Evolutionary conservation across 148 eudicot genomes (phyloP).

Genomic region (Amaranthus hypochondriacus): DNA sequence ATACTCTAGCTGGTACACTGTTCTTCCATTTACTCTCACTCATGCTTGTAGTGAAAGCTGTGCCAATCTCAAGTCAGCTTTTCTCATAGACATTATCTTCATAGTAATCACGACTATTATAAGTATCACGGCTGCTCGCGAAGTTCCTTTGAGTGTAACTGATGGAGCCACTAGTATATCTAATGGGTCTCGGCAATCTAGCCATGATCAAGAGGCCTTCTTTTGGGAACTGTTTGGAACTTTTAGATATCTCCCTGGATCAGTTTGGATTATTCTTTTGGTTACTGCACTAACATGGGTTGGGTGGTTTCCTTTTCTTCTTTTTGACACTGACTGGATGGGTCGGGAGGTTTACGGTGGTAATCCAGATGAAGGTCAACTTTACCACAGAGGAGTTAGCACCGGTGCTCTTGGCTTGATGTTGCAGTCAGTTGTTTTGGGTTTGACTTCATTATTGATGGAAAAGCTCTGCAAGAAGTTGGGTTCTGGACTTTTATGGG

Average conservation of each 20-base stretch:
- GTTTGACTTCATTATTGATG: slow-evolving; percentile 82
- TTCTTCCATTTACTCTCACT: slow-evolving; percentile 79
- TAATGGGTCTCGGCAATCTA: slow-evolving; percentile 33
- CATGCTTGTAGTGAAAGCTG: slow-evolving; percentile 64
- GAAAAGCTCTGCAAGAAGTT: slow-evolving; percentile 80
- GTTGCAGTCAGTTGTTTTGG: slow-evolving; percentile 85
- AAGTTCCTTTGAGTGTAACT: slow-evolving; percentile 45
- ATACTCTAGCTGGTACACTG: slow-evolving; percentile 65
- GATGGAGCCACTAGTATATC: slow-evolving; percentile 22
- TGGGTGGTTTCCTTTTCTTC: slow-evolving; percentile 97
- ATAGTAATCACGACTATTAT: slow-evolving; percentile 65
- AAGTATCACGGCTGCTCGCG: slow-evolving; percentile 67
- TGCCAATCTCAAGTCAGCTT: slow-evolving; percentile 91
- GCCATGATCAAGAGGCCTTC: slow-evolving; percentile 77
- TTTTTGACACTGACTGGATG: slow-evolving; percentile 99
- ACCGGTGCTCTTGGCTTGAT: slow-evolving; percentile 92
- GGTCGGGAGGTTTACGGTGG: slow-evolving; percentile 96
- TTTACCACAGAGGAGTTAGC: slow-evolving; percentile 74
- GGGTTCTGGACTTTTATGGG: slow-evolving; percentile 95
- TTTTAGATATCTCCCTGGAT: slow-evolving; percentile 61
- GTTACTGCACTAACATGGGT: slow-evolving; percentile 89
- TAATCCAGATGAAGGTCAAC: slow-evolving; percentile 65
- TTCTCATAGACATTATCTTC: slow-evolving; percentile 43
- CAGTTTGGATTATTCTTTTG: slow-evolving; percentile 77
- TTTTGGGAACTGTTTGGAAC: slow-evolving; percentile 94